Percentiles rank a stretch among this genome's conserved stretches.
Evolutionary conservation across 257 asterid genomes (phyloP).

Genomic region (Ballota nigra): DNA sequence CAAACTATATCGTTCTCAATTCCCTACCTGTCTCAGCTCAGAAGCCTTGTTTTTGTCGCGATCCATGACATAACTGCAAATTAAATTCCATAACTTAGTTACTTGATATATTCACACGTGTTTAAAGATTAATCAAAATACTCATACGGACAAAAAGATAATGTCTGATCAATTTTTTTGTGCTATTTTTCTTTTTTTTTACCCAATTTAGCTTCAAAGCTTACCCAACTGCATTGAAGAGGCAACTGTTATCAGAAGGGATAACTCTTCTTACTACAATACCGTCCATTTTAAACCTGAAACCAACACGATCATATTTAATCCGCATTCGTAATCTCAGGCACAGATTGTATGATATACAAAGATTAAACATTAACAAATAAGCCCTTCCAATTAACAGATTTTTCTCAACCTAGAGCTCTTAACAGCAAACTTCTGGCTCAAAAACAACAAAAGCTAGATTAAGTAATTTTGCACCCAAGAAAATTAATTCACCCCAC

Average conservation of each 20-base stretch:
- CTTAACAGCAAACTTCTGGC: not conserved
- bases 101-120: not conserved
- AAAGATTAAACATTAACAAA: not conserved
- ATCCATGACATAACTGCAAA: constrained; percentile 87
- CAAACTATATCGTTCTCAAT: constrained; percentile 1
- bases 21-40: constrained; percentile 84
- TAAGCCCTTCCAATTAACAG: not conserved
- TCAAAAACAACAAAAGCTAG: not conserved
- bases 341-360: not conserved
- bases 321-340: not conserved
- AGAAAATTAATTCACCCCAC: not conserved
- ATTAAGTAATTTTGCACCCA: not conserved
- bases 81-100: constrained; percentile 18
- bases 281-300: constrained; percentile 69
- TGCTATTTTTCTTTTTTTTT: not conserved
- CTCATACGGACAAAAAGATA: not conserved
- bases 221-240: constrained; percentile 99
- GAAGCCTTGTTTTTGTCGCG: constrained; percentile 73
- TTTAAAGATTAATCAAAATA: not conserved
- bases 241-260: constrained; percentile 96
- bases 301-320: constrained; percentile 18
- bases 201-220: constrained; percentile 1
- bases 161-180: not conserved
- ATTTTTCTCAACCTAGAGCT: not conserved
- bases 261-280: constrained; percentile 79